These are phyloP conservation scores for Metarhizium guizhouense DNA, from an alignment of 2,329 filamentous ascomycete genomes.

Conservation along the genomic window DNA sequence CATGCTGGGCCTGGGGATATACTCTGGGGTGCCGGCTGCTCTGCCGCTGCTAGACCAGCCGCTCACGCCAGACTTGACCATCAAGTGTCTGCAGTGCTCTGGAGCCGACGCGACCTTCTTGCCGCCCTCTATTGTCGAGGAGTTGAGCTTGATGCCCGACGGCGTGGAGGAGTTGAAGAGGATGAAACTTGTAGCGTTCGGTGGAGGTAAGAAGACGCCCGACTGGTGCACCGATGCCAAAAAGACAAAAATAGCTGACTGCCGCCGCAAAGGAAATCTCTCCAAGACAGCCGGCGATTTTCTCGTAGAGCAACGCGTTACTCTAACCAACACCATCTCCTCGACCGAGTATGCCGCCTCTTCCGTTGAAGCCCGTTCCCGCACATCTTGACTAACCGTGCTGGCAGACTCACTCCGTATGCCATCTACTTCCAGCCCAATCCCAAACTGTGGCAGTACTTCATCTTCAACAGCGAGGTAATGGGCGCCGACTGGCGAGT, in stretches of 20 bases:
- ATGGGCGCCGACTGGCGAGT: constrained; percentile 32
- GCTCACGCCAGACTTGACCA: constrained; percentile 23
- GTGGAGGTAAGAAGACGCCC: constrained; percentile 23
- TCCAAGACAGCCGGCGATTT: constrained; percentile 26
- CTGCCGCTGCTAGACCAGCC: constrained; percentile 23
- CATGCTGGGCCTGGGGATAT: constrained; percentile 17
- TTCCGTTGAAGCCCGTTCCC: neutral
- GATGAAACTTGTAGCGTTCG: constrained; percentile 25
- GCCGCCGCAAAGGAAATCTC: constrained; percentile 23
- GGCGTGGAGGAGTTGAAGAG: constrained; percentile 21
- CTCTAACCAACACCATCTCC: constrained; percentile 27
- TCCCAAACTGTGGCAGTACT: constrained; percentile 31
- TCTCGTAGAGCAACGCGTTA: constrained; percentile 25
- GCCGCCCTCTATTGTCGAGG: constrained; percentile 33
- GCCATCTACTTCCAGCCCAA: constrained; percentile 24
- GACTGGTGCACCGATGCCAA: neutral
- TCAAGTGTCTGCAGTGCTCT: constrained; percentile 20
- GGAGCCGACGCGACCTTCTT: constrained; percentile 19
- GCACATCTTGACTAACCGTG: neutral
- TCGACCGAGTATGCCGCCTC: constrained; percentile 30
- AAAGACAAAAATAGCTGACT: neutral
- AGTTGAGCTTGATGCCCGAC: constrained; percentile 26
- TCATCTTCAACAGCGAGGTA: constrained; percentile 30
- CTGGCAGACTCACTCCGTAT: constrained; percentile 23
- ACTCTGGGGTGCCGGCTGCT: constrained; percentile 16